Percentiles rank a stretch among this genome's conserved stretches.
phyloP scores from a whole-genome alignment of 352 stramenopile species.

The Saprolegnia diclina region DNA sequence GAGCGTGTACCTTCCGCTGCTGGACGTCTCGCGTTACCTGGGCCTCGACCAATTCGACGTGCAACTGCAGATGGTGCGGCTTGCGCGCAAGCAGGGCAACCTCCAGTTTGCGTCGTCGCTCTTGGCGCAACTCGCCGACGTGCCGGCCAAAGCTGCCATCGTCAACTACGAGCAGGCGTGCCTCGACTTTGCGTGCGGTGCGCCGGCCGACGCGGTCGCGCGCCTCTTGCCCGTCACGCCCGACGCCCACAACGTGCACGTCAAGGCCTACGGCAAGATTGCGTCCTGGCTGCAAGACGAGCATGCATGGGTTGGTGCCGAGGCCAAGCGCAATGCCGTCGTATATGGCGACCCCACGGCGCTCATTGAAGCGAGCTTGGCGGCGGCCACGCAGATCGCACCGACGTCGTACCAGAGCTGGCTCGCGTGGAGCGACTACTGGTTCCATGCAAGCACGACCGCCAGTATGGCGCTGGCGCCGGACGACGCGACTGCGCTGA shows the following conservation, averaged over 20 bases:
- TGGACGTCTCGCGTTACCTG: background rate
- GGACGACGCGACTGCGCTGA: background rate
- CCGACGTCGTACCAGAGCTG: constrained; percentile 18
- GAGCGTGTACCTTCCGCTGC: constrained; percentile 15
- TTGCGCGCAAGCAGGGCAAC: constrained; percentile 56
- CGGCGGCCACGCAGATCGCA: constrained; percentile 4
- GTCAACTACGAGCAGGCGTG: constrained; percentile 37
- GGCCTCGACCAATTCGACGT: constrained; percentile 9
- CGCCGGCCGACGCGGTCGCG: background rate
- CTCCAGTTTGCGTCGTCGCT: constrained; percentile 32
- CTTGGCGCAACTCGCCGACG: constrained; percentile 34
- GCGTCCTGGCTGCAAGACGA: constrained; percentile 33
- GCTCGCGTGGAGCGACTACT: constrained; percentile 22
- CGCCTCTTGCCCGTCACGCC: constrained; percentile 22
- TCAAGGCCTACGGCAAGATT: constrained; percentile 30
- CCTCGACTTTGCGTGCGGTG: constrained; percentile 36
- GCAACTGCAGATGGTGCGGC: constrained; percentile 36
- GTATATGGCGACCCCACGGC: too few relatives aligned
- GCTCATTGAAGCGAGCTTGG: constrained; percentile 7
- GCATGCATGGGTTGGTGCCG: too few relatives aligned
- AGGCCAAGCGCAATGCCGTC: too few relatives aligned
- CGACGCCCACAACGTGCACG: constrained; percentile 34
- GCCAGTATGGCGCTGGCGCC: constrained; percentile 1
- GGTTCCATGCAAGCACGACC: constrained; percentile 1
- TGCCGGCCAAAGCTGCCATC: background rate